Percentiles rank a stretch among this genome's conserved stretches.
These are phyloP conservation scores for Silene latifolia DNA, from an alignment of 148 eudicot species.

Conservation along the genomic window DNA sequence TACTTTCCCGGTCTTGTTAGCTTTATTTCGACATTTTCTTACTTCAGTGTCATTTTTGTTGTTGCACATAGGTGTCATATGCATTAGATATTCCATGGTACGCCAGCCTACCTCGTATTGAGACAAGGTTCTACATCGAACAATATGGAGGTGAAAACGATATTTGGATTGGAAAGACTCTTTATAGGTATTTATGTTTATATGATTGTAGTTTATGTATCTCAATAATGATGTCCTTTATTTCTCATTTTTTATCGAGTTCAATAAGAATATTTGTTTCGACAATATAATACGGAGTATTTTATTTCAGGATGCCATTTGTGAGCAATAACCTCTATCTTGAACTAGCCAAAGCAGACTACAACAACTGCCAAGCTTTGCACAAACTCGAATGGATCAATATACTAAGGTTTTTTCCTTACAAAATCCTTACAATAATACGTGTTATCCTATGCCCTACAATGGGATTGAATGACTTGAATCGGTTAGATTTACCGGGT, in stretches of 20 bases:
- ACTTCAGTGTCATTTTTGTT: no score
- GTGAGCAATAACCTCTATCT: slow-evolving; percentile 68
- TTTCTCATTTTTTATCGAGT: neutral
- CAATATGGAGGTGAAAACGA: slow-evolving; percentile 89
- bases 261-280: neutral
- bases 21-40: no score
- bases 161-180: slow-evolving; percentile 87
- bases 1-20: no score
- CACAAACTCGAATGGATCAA: slow-evolving; percentile 66
- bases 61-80: slow-evolving; percentile 53
- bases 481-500: no score
- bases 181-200: slow-evolving; percentile 63
- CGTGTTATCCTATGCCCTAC: no score
- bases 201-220: neutral
- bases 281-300: neutral
- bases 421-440: neutral
- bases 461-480: no score
- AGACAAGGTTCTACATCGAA: slow-evolving; percentile 65
- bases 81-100: slow-evolving; percentile 81
- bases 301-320: slow-evolving; percentile 53
- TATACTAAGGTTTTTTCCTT: slow-evolving; percentile 44
- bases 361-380: slow-evolving; percentile 56
- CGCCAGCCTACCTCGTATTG: slow-evolving; percentile 68
- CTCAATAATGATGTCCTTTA: neutral
- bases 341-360: slow-evolving; percentile 83